Evolutionary conservation across 139 green algal genomes (phyloP), one percentile per base, ranked within the genome.

Genomic region (Medakamo hakoo): DNA sequence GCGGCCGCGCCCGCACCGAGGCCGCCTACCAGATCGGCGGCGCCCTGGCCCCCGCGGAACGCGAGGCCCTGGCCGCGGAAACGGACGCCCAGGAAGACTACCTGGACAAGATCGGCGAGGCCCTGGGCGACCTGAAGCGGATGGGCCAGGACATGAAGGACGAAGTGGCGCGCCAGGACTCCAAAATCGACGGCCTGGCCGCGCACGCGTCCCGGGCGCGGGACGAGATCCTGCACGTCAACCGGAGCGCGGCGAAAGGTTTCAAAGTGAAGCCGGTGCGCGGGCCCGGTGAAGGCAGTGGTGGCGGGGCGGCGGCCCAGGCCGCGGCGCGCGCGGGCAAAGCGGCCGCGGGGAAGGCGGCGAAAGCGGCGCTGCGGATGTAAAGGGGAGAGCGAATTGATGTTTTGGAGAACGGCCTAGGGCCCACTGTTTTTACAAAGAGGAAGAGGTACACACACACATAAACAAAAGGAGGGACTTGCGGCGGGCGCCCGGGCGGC

Each of bases 51-150:
- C 16, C 3, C 27, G 27, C 32, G 32, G 64, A 69, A 25, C 19
- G 27, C 25, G 40, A 52, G 27, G 64, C 57, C 16, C 27, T 69
- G 3, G 31, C 58, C 31, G 24, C 31, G 20, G 57, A 69, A 48
- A 63, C 64, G 25, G 55, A 63, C 24, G 24, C 48, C 31, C 64
- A 69, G 57, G 64, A 69, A 32, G 9, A 59, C 2, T 30, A 57
- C 32, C 31, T 69, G 21, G 64, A 69, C 27, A 16, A 58, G n/a
- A 69, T 69, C 49, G 64, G 48, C 31, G 25, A 27, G 24, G 64
- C 58, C 19, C 58, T 69, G 32, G 40, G 4, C 40, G 40, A 64
- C 57, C 32, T 69, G 55, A 23, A 29, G 22, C 21, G 26, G 31
- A 49, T 69, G 64, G 48, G 57, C 31, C 14, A 49, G 57, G 64